Evolutionary conservation across 176 grass and related monocot species (phyloP).

Genomic region (Ananas comosus): DNA sequence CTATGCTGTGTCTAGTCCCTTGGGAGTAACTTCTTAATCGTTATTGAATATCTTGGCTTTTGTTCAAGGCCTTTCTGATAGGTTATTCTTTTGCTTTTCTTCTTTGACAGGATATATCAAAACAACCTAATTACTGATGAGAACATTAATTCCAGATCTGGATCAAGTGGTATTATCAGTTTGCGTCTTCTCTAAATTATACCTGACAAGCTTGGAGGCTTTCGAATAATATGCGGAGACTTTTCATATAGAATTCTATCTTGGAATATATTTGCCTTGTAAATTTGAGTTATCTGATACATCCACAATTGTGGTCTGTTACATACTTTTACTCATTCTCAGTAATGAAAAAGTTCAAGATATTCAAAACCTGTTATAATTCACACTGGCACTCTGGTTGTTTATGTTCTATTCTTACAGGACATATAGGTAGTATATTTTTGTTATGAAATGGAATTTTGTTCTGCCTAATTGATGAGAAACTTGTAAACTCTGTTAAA

Average conservation of each 20-base stretch:
- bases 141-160: not conserved
- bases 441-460: not conserved
- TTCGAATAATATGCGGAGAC: not conserved
- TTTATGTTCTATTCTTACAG: no score
- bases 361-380: no score
- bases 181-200: not conserved
- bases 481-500: not conserved
- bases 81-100: not conserved
- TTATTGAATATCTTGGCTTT: not conserved
- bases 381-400: no score
- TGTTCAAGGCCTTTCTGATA: no score
- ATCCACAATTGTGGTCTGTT: not conserved
- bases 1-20: not conserved
- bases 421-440: not conserved
- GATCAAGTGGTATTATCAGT: not conserved
- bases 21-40: not conserved
- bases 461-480: not conserved
- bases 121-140: not conserved
- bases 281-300: not conserved
- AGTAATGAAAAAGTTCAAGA: no score
- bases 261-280: not conserved
- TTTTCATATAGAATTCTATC: not conserved
- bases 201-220: not conserved
- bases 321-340: not conserved
- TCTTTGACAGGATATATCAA: not conserved